phyloP scores from a whole-genome alignment of 306 rosid genomes.

The Cicer yamashitae region DNA sequence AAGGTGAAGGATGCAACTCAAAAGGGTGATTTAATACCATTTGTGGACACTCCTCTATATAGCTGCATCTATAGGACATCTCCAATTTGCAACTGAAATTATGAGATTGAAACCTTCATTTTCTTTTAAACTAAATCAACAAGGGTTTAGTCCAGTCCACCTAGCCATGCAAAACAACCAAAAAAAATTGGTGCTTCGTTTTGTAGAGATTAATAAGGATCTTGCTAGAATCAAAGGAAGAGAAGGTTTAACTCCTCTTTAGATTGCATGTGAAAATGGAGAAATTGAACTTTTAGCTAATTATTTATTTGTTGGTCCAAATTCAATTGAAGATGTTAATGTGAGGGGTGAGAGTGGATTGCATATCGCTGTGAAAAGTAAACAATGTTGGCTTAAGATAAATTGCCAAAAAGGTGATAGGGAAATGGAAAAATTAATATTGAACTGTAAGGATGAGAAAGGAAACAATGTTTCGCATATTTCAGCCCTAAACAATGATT shows the following conservation, averaged over 20 bases:
- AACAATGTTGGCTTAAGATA: not conserved
- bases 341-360: constrained; percentile 1
- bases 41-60: constrained; percentile 28
- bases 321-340: constrained; percentile 26
- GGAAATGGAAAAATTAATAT: not conserved
- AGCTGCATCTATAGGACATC: constrained; percentile 11
- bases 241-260: constrained; percentile 31
- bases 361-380: not conserved
- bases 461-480: constrained; percentile 28
- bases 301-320: not conserved
- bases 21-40: constrained; percentile 5
- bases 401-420: not conserved
- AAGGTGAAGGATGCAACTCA: not conserved
- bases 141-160: constrained; percentile 35
- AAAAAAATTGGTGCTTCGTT: not conserved
- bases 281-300: constrained; percentile 11
- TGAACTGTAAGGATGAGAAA: not conserved
- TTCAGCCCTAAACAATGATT: not conserved
- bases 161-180: constrained; percentile 8
- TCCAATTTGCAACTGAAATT: constrained; percentile 10
- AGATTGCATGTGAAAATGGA: not conserved
- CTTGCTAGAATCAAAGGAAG: constrained; percentile 27
- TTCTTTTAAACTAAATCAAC: constrained; percentile 22
- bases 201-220: constrained; percentile 26
- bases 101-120: constrained; percentile 29